These are phyloP conservation scores for Pelargonium myrrhifolium DNA, from an alignment of 441 rosid genomes.

Conservation along the genomic window DNA sequence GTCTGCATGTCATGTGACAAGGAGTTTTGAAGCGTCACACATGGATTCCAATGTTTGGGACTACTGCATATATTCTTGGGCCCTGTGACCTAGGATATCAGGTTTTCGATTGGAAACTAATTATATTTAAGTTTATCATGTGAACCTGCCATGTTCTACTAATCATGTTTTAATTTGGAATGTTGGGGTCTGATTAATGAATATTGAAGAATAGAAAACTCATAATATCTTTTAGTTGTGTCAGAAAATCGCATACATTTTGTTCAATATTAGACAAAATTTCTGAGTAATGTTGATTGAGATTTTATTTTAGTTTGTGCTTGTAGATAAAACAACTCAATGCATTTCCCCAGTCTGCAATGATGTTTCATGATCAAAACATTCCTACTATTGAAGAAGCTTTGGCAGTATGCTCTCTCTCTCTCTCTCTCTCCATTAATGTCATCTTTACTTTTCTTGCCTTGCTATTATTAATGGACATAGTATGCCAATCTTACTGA, in stretches of 20 bases:
- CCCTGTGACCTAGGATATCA: no score
- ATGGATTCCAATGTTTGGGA: no score
- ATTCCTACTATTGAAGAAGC: slow-evolving; percentile 77
- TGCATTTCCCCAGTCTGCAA: slow-evolving; percentile 30
- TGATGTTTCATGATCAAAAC: slow-evolving; percentile 33
- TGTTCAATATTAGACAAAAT: slow-evolving; percentile 5
- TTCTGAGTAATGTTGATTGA: slow-evolving; percentile 28
- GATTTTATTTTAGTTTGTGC: slow-evolving; percentile 28
- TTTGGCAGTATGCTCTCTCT: slow-evolving; percentile 43
- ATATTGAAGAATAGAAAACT: slow-evolving; percentile 1
- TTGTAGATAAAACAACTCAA: slow-evolving; percentile 59
- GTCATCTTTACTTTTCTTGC: background rate
- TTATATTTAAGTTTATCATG: background rate
- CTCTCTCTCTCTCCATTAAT: background rate
- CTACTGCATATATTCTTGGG: no score
- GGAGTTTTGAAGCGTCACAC: no score
- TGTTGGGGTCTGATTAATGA: no score
- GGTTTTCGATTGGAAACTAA: no score
- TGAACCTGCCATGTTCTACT: background rate
- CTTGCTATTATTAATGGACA: slow-evolving; percentile 10
- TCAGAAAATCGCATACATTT: background rate
- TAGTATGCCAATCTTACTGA: background rate
- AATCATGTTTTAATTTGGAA: no score
- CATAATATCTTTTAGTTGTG: no score
- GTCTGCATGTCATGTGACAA: no score